These are phyloP conservation scores for Starmerella bacillaris DNA, from an alignment of 805 yeast genomes.

Conservation along the genomic window DNA sequence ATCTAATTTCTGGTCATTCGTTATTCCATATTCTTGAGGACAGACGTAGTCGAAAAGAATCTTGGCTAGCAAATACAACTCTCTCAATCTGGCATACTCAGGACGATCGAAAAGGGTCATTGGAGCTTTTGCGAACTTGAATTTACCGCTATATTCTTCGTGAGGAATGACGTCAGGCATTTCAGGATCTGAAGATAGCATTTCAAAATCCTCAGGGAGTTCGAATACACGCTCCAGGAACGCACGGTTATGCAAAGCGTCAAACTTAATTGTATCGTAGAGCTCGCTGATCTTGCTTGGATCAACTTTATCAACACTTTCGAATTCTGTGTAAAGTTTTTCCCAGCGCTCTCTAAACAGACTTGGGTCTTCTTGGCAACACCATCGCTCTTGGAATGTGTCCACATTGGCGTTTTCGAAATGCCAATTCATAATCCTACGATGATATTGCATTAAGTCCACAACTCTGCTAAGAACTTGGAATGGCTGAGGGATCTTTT, in stretches of 20 bases:
- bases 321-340: constrained; percentile 79
- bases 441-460: constrained; percentile 85
- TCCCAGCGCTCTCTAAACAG: constrained; percentile 95
- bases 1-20: constrained; percentile 84
- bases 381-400: constrained; percentile 67
- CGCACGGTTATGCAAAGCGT: constrained; percentile 85
- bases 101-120: constrained; percentile 54
- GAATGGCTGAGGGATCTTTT: constrained; percentile 94
- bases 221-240: constrained; percentile 70
- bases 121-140: constrained; percentile 20
- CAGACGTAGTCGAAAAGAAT: constrained; percentile 92
- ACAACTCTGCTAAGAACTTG: constrained; percentile 85
- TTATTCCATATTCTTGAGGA: constrained; percentile 97
- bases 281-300: constrained; percentile 93
- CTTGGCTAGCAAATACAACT: constrained; percentile 73
- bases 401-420: constrained; percentile 48
- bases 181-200: constrained; percentile 28
- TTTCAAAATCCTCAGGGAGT: constrained; percentile 15
- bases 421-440: constrained; percentile 64
- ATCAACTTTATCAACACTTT: constrained; percentile 84
- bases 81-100: constrained; percentile 63
- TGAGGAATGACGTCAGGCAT: constrained; percentile 19
- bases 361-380: constrained; percentile 87
- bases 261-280: constrained; percentile 96
- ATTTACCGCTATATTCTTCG: constrained; percentile 20